Evolutionary conservation across 768 basidiomycete species (phyloP).

Genomic region (Pholiota microspora): DNA sequence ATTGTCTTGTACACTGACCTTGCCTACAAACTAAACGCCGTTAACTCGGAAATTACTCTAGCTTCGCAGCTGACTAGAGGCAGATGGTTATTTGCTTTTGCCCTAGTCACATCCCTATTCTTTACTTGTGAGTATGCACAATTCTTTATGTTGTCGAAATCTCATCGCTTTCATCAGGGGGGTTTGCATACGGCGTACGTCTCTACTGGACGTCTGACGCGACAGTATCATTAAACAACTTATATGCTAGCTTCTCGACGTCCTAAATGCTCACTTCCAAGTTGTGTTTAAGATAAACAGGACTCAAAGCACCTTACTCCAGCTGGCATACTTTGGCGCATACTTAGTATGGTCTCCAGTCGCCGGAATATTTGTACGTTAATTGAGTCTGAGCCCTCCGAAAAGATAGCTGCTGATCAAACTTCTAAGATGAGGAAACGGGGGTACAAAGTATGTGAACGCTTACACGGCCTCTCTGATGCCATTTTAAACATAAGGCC

Average conservation of each 20-base stretch:
- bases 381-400: background rate
- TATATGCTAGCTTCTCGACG: conserved; percentile 55
- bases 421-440: conserved; percentile 49
- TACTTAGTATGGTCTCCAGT: conserved; percentile 61
- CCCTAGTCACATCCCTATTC: conserved; percentile 71
- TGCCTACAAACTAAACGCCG: too few relatives aligned
- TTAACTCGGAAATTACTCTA: too few relatives aligned
- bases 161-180: conserved; percentile 38
- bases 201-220: background rate
- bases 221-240: background rate
- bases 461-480: background rate
- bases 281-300: conserved; percentile 63
- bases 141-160: background rate
- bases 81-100: conserved; percentile 58
- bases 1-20: too few relatives aligned
- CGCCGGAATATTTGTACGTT: conserved; percentile 54
- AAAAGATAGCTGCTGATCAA: background rate
- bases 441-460: conserved; percentile 56
- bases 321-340: conserved; percentile 72
- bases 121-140: conserved; percentile 55
- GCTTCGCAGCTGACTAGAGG: conserved; percentile 42
- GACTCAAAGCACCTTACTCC: conserved; percentile 71
- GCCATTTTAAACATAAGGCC: background rate
- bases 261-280: conserved; percentile 75
- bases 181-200: conserved; percentile 61